These are phyloP conservation scores for Coemansia reversa DNA, from an alignment of 192 early-diverging fungal species.

Conservation along the genomic window DNA sequence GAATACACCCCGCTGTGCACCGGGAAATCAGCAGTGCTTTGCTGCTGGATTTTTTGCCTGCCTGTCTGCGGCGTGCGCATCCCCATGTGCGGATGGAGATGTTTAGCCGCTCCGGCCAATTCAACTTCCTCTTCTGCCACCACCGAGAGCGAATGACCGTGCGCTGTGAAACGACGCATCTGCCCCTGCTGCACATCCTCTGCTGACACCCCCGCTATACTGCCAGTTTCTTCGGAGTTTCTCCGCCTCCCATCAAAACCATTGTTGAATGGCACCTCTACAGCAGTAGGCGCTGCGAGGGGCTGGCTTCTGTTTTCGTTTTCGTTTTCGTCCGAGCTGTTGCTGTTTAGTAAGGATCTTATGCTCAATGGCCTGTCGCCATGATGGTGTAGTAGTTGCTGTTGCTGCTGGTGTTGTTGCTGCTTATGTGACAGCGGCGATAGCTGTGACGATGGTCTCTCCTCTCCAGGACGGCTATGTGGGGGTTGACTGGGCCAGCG, in stretches of 20 bases:
- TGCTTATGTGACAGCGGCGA: neutral
- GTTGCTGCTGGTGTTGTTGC: neutral
- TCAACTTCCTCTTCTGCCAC: conserved; percentile 2
- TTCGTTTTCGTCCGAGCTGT: conserved; percentile 14
- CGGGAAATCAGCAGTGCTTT: too few species aligned
- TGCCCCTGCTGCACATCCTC: neutral
- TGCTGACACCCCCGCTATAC: too few species aligned
- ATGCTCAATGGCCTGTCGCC: conserved; percentile 28
- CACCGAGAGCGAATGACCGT: neutral
- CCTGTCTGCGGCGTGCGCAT: neutral
- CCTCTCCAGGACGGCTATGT: too few species aligned
- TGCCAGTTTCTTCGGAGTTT: too few species aligned
- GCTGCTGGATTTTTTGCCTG: neutral
- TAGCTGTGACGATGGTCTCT: too few species aligned
- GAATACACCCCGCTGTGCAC: too few species aligned
- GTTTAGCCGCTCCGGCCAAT: conserved; percentile 17
- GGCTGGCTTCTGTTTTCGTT: neutral
- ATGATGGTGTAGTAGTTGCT: neutral
- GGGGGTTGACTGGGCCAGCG: too few species aligned
- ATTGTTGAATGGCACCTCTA: too few species aligned
- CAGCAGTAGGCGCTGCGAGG: too few species aligned
- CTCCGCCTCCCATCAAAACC: too few species aligned
- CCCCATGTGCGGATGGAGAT: conserved; percentile 1
- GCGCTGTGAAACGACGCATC: neutral
- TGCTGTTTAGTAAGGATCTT: conserved; percentile 29